Conservation (phyloP, 1,284 basidiomycete species). For the Abortiporus biennis region DNA sequence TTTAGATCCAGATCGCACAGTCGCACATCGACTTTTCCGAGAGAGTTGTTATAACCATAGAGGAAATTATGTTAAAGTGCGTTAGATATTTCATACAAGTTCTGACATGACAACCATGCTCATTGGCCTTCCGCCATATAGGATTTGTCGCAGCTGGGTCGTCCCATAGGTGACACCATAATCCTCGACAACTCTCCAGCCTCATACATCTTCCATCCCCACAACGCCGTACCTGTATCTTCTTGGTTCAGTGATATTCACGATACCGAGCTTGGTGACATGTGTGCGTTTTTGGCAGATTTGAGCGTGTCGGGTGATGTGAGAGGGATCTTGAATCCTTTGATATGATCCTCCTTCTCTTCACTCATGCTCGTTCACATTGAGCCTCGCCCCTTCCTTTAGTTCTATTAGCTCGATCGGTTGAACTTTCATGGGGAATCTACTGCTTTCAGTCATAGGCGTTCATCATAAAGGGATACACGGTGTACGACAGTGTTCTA, state of each 20-base stretch:
- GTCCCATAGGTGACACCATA: constrained; percentile 88
- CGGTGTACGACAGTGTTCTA: constrained; percentile 1
- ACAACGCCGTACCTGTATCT: constrained; percentile 97
- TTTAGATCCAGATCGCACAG: constrained; percentile 87
- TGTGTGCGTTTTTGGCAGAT: constrained; percentile 90
- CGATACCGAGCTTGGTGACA: constrained; percentile 93
- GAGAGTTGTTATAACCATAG: constrained; percentile 99
- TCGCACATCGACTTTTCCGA: constrained; percentile 94
- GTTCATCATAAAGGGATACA: too few species aligned
- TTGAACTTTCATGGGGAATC: too few species aligned
- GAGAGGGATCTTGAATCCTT: constrained; percentile 83
- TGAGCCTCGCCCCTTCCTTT: too few species aligned
- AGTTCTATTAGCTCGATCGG: too few species aligned
- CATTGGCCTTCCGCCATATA: constrained; percentile 26
- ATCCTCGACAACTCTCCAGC: constrained; percentile 99
- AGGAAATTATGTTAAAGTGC: constrained; percentile 98
- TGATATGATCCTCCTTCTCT: constrained; percentile 35
- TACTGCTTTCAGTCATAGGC: too few species aligned
- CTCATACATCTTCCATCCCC: constrained; percentile 98
- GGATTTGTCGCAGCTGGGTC: constrained; percentile 95
- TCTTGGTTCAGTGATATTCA: constrained; percentile 99
- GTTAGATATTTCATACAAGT: constrained; percentile 30
- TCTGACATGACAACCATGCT: neutral
- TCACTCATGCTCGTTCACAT: neutral
- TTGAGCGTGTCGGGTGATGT: constrained; percentile 84